Percentiles rank a stretch among this genome's conserved stretches.
These are phyloP conservation scores for Pterocarpus santalinus DNA, from an alignment of 306 rosid species.

Conservation along the genomic window DNA sequence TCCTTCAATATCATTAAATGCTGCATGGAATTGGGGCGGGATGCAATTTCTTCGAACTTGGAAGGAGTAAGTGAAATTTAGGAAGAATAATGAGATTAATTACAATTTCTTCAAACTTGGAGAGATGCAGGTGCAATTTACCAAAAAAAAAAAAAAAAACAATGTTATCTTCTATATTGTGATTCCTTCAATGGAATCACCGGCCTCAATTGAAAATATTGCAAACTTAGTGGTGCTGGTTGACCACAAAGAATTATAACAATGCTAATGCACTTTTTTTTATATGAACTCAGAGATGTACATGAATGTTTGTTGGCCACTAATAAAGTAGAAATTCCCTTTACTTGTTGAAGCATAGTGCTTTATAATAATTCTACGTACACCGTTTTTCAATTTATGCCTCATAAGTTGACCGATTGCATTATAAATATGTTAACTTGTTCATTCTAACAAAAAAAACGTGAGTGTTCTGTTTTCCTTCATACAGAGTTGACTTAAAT, in stretches of 20 bases:
- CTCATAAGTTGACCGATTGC: constrained; percentile 46
- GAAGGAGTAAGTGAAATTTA: too few relatives aligned
- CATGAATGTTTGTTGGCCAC: constrained; percentile 48
- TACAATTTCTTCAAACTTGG: too few relatives aligned
- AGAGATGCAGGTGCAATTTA: too few relatives aligned
- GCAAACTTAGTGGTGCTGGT: constrained; percentile 29
- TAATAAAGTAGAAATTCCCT: constrained; percentile 25
- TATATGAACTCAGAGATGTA: constrained; percentile 10
- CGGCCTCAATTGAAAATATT: background rate
- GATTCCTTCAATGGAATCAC: constrained; percentile 16
- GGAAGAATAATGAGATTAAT: too few relatives aligned
- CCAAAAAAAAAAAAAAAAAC: too few relatives aligned
- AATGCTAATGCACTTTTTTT: background rate
- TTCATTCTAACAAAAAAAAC: background rate
- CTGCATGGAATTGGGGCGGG: too few relatives aligned
- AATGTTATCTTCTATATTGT: background rate
- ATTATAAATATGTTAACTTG: background rate
- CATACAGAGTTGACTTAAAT: background rate
- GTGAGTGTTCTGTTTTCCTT: constrained; percentile 6
- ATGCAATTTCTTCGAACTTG: too few relatives aligned
- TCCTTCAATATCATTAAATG: too few relatives aligned
- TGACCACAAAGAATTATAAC: constrained; percentile 32
- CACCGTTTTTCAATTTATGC: constrained; percentile 20
- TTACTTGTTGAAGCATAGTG: constrained; percentile 39
- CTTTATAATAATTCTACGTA: constrained; percentile 18